Conservation (phyloP, 129 eudicot species). For the Centella asiatica region DNA sequence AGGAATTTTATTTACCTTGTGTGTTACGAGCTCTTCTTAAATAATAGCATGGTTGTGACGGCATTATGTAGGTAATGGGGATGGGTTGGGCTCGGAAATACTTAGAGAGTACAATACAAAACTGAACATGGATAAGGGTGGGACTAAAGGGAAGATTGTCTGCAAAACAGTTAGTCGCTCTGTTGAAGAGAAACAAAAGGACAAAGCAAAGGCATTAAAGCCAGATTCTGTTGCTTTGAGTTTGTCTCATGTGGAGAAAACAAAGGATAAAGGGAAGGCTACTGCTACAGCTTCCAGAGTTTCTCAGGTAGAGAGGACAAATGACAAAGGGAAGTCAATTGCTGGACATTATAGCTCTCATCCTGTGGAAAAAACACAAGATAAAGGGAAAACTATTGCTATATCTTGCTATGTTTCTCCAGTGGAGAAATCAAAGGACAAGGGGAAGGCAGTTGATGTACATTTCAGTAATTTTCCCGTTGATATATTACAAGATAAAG, state of each 20-base stretch:
- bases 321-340: background rate
- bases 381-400: conserved; percentile 19
- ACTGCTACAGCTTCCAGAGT: conserved; percentile 1
- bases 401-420: conserved; percentile 1
- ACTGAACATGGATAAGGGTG: conserved; percentile 13
- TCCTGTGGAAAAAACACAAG: conserved; percentile 12
- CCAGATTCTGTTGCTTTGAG: background rate
- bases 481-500: conserved; percentile 10
- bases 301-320: background rate
- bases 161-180: conserved; percentile 2
- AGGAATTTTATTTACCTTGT: no score
- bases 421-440: conserved; percentile 10
- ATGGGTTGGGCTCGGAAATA: conserved; percentile 10
- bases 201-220: conserved; percentile 7
- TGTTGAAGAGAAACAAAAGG: conserved; percentile 5
- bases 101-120: conserved; percentile 15
- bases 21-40: no score
- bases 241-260: conserved; percentile 10
- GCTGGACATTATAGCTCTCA: background rate
- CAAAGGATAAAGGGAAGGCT: conserved; percentile 21
- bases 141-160: conserved; percentile 14
- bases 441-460: conserved; percentile 12
- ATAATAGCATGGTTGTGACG: background rate
- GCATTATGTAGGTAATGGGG: conserved; percentile 19
- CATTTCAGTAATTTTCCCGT: conserved; percentile 5